Percentiles rank a stretch among this genome's conserved stretches.
These are phyloP conservation scores for Alternaria sp. DNA, from an alignment of 2,329 filamentous ascomycete species.

Conservation along the genomic window DNA sequence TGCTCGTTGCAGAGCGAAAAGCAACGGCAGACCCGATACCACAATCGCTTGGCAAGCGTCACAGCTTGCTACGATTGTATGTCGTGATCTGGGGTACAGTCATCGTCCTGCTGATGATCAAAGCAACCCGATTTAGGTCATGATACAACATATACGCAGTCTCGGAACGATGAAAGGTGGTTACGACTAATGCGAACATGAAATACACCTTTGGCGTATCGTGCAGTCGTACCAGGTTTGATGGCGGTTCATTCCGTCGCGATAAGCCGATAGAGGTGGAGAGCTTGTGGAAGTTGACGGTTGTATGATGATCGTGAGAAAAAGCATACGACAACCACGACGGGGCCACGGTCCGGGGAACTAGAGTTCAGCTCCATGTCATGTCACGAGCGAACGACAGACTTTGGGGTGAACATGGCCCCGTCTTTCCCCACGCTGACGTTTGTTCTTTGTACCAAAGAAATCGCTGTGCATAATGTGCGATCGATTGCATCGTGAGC, in stretches of 20 bases:
- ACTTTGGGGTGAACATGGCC: neutral
- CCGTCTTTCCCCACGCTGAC: neutral
- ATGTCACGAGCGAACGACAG: constrained; percentile 21
- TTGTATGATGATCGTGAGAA: constrained; percentile 32
- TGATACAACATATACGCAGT: constrained; percentile 11
- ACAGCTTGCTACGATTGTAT: neutral
- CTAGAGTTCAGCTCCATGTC: constrained; percentile 14
- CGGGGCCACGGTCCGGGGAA: constrained; percentile 38
- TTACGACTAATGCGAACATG: constrained; percentile 13
- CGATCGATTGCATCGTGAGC: constrained; percentile 13
- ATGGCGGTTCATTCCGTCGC: constrained; percentile 1
- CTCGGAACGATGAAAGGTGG: constrained; percentile 11
- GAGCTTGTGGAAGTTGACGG: constrained; percentile 18
- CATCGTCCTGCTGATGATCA: constrained; percentile 11
- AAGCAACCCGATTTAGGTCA: constrained; percentile 10
- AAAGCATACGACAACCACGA: constrained; percentile 23
- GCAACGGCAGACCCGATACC: constrained; percentile 14
- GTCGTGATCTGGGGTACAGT: constrained; percentile 18
- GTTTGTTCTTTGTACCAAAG: constrained; percentile 1
- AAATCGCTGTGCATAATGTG: neutral
- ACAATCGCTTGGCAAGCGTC: neutral
- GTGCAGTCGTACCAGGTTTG: neutral
- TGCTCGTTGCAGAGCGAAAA: constrained; percentile 21
- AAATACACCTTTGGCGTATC: neutral
- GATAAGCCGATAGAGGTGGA: neutral